Evolutionary conservation across 2,329 filamentous ascomycete species (phyloP), one percentile per base, ranked within the genome.

Genomic region (Colletotrichum nymphaeae): DNA sequence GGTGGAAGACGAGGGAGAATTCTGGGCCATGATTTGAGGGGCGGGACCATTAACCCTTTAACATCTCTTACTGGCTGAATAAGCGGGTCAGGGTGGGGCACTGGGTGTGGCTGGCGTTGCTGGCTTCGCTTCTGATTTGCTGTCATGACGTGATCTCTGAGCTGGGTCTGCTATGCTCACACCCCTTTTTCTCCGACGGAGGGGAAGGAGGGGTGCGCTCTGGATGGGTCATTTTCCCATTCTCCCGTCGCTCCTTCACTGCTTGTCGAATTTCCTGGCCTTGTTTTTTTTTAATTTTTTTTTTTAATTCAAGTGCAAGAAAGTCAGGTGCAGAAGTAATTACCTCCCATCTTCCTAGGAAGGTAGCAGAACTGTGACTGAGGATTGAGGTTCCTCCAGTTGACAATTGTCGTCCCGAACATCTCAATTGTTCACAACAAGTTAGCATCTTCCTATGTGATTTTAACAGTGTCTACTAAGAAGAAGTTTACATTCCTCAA

Each of bases 21-120:
- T 81, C 81, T 81, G 84, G 81, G 82, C 85, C 82, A 80, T 88
- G 86, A 88, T 87, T 88, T 87, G 87, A 87, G 84, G 84, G 84
- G 79, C 74, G 79, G 82, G 81, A 82, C 81, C 80, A 80, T 80
- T 79, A 78, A 82, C 75, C 81, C 82, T 84, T 84, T 81, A 83
- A 82, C 80, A 79, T 79, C 79, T 85, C 79, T 88, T 83, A 87
- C 83, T 88, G 86, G 86, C 85, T 86, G 84, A 86, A 80, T 86
- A 82, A 85, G 82, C 83, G 76, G 42, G 58, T 35, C 30, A 2
- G 59, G 73, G 82, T 85, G 84, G 85, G 81, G 69, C 80, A 5
- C 0, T n/a, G 4, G 63, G n/a, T 59, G 63, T 72, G 72, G 57
- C 57, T 53, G 52, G 57, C 68, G n/a, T 59, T 37, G 62, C 30